Percentiles rank a stretch among this genome's conserved stretches.
Conservation (phyloP, 345 rosid species). For the Anastatica hierochuntica region DNA sequence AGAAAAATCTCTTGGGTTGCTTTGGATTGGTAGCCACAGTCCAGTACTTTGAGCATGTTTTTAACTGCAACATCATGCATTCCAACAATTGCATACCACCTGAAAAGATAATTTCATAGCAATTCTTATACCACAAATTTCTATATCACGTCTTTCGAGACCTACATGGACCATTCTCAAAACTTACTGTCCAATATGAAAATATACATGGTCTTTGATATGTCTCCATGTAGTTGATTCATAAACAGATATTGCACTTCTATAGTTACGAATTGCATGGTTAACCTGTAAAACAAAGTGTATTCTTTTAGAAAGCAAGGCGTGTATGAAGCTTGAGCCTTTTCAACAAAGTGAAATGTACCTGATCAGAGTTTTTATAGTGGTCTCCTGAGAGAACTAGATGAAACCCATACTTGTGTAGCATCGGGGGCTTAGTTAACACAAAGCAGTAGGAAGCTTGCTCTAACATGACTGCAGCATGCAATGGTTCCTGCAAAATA, state of each 20-base stretch:
- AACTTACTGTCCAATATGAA: slow-evolving; percentile 93
- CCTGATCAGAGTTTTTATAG: slow-evolving; percentile 93
- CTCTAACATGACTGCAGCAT: slow-evolving; percentile 98
- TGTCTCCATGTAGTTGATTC: slow-evolving; percentile 79
- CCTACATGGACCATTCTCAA: slow-evolving; percentile 9
- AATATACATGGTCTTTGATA: slow-evolving; percentile 91
- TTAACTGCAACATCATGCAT: slow-evolving; percentile 76
- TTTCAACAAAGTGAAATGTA: slow-evolving; percentile 27
- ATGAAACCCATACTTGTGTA: slow-evolving; percentile 96
- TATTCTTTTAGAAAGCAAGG: slow-evolving; percentile 17
- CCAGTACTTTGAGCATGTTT: slow-evolving; percentile 75
- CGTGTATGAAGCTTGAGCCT: slow-evolving; percentile 10
- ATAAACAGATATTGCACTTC: slow-evolving; percentile 77
- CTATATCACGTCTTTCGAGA: slow-evolving; percentile 2
- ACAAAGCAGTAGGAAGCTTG: slow-evolving; percentile 97
- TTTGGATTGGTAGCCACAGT: slow-evolving; percentile 80
- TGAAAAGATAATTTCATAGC: slow-evolving; percentile 25
- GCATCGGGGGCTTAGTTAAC: slow-evolving; percentile 79
- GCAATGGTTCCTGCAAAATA: slow-evolving; percentile 60
- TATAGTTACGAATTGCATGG: slow-evolving; percentile 90
- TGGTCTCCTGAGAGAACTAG: slow-evolving; percentile 95
- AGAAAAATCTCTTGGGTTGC: slow-evolving; percentile 83
- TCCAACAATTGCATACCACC: slow-evolving; percentile 92
- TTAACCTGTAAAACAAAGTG: slow-evolving; percentile 45
- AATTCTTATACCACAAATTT: slow-evolving; percentile 3